Conservation (phyloP, 2,329 filamentous ascomycete genomes). For the Sporothrix pallida region DNA sequence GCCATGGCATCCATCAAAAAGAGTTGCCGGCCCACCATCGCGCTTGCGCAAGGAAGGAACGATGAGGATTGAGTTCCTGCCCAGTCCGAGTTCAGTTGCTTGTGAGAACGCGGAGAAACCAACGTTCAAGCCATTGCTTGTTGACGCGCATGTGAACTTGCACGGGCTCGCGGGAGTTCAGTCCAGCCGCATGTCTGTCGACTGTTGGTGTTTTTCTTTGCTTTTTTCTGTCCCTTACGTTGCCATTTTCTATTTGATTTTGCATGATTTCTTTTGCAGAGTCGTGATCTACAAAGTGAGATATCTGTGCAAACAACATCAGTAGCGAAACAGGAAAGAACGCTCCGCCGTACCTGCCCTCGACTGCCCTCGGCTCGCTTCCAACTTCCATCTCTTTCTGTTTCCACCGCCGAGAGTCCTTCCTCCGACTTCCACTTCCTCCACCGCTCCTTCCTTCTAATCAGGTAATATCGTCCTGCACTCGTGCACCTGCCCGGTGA, state of each 20-base stretch:
- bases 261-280: background rate
- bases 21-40: background rate
- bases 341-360: conserved; percentile 1
- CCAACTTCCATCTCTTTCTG: background rate
- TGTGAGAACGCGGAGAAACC: background rate
- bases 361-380: conserved; percentile 10
- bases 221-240: conserved; percentile 2
- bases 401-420: background rate
- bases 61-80: background rate
- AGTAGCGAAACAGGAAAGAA: too few relatives aligned
- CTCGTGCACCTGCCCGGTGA: background rate
- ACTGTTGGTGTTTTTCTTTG: background rate
- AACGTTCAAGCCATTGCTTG: background rate
- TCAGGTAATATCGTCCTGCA: background rate
- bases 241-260: conserved; percentile 8
- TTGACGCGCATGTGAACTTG: background rate
- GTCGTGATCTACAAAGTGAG: background rate
- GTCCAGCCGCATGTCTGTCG: background rate
- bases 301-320: too few relatives aligned
- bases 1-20: background rate
- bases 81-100: background rate
- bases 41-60: conserved; percentile 17
- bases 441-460: conserved; percentile 4
- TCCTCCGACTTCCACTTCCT: too few relatives aligned
- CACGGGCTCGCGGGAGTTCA: background rate